phyloP scores from a whole-genome alignment of 345 rosid genomes.

The Salix viminalis region DNA sequence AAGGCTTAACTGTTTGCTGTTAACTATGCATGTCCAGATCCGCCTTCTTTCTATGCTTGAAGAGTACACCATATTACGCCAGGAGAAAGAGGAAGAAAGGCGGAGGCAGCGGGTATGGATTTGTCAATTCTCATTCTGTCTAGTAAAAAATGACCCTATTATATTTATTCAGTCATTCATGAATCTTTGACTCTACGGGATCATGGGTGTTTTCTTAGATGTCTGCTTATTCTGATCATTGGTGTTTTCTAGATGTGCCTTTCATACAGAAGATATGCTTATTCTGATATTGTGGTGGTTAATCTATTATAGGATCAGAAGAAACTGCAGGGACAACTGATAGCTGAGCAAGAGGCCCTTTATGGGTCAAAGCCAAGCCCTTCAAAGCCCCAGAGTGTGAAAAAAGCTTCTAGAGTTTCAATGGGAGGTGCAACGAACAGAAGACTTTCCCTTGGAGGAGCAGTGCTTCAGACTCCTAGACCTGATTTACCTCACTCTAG shows the following conservation, averaged over 20 bases:
- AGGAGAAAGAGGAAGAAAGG: slow-evolving; percentile 95
- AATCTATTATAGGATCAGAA: slow-evolving; percentile 66
- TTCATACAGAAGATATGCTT: not conserved
- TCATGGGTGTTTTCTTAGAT: not conserved
- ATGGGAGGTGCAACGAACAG: slow-evolving; percentile 69
- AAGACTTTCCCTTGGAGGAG: slow-evolving; percentile 74
- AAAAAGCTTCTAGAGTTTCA: slow-evolving; percentile 71
- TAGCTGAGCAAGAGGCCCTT: slow-evolving; percentile 88
- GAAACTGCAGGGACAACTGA: slow-evolving; percentile 92
- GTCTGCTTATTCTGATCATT: not conserved
- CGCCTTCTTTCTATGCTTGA: slow-evolving; percentile 89
- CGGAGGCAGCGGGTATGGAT: slow-evolving; percentile 68
- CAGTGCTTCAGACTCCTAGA: slow-evolving; percentile 64
- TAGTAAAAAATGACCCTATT: not conserved
- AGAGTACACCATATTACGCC: slow-evolving; percentile 62
- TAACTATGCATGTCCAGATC: slow-evolving; percentile 39
- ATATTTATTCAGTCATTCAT: not conserved
- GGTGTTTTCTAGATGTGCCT: not conserved
- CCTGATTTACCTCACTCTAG: slow-evolving; percentile 29
- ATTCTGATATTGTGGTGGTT: not conserved
- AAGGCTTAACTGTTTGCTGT: slow-evolving; percentile 6
- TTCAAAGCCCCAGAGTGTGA: slow-evolving; percentile 64
- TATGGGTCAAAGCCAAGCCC: slow-evolving; percentile 98
- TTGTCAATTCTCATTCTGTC: not conserved
- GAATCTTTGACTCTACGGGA: not conserved